A percentile compares a stretch with the other conserved stretches of the same genome.
phyloP scores from a whole-genome alignment of 2,329 filamentous ascomycete genomes.

The Plectosphaerella cucumerina region DNA sequence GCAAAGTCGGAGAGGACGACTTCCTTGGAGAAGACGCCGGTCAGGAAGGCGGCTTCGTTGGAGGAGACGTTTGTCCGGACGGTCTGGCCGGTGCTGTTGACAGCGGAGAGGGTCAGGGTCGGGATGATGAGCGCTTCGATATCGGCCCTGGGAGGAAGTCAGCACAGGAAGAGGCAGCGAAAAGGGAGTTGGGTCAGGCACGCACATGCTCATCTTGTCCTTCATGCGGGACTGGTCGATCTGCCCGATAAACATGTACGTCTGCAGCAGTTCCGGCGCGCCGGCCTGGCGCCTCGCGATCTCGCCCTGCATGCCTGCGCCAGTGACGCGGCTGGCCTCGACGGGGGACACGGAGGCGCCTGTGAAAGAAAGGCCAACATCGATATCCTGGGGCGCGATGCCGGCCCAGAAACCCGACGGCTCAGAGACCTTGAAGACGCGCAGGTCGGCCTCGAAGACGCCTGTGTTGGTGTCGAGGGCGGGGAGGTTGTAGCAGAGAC shows the following conservation, averaged over 20 bases:
- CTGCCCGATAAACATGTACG: constrained; percentile 65
- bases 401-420: constrained; percentile 50
- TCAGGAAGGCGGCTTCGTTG: constrained; percentile 68
- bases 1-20: constrained; percentile 47
- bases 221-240: constrained; percentile 56
- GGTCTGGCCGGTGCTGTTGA: constrained; percentile 41
- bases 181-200: constrained; percentile 4
- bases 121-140: constrained; percentile 65
- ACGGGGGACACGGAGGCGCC: constrained; percentile 49
- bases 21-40: constrained; percentile 62
- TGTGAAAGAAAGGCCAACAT: constrained; percentile 49
- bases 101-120: constrained; percentile 61
- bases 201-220: constrained; percentile 58
- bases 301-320: constrained; percentile 16
- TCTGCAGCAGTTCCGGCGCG: constrained; percentile 47
- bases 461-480: constrained; percentile 64
- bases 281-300: constrained; percentile 15
- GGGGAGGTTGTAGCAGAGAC: constrained; percentile 79
- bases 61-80: constrained; percentile 63
- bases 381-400: constrained; percentile 47
- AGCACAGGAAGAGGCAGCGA: constrained; percentile 6
- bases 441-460: constrained; percentile 71
- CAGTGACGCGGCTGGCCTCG: constrained; percentile 19
- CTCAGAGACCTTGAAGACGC: constrained; percentile 65
- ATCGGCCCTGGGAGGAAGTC: constrained; percentile 38